These are phyloP conservation scores for Solanum piurae DNA, from an alignment of 257 asterid genomes.

Conservation along the genomic window DNA sequence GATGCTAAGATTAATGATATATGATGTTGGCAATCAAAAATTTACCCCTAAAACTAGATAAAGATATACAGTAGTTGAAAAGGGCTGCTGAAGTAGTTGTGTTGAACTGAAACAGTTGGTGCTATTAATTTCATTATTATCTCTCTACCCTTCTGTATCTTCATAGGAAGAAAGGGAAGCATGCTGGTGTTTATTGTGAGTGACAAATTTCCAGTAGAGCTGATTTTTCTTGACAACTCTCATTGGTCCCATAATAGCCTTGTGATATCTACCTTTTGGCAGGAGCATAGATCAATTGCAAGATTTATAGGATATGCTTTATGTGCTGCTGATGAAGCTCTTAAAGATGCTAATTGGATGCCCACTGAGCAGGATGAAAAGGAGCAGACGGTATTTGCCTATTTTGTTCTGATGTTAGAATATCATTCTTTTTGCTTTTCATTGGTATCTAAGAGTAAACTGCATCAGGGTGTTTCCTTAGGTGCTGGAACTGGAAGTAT, in stretches of 20 bases:
- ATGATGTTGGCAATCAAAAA: not conserved
- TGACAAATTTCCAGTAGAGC: not conserved
- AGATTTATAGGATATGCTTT: slow-evolving; percentile 89
- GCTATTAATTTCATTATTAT: not conserved
- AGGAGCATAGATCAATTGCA: slow-evolving; percentile 88
- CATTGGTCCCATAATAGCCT: not conserved
- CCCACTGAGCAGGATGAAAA: slow-evolving; percentile 65
- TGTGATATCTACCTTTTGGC: slow-evolving; percentile 1
- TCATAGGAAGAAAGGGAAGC: not conserved
- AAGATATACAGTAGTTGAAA: not conserved
- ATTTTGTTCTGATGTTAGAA: not conserved
- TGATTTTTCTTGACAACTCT: not conserved
- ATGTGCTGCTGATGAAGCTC: slow-evolving; percentile 93
- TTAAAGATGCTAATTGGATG: slow-evolving; percentile 84
- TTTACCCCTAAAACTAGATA: not conserved
- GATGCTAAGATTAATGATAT: not conserved
- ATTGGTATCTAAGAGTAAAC: slow-evolving; percentile 22
- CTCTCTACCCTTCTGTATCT: not conserved
- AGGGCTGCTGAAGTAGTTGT: not conserved
- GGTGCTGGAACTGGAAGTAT: slow-evolving; percentile 99
- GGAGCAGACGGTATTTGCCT: slow-evolving; percentile 68
- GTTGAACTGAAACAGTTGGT: not conserved
- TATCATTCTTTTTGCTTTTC: not conserved
- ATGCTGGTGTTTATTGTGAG: not conserved
- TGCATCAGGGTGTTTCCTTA: slow-evolving; percentile 85